Evolutionary conservation across 1,284 basidiomycete genomes (phyloP).

Genomic region (Wolfiporia cocos): DNA sequence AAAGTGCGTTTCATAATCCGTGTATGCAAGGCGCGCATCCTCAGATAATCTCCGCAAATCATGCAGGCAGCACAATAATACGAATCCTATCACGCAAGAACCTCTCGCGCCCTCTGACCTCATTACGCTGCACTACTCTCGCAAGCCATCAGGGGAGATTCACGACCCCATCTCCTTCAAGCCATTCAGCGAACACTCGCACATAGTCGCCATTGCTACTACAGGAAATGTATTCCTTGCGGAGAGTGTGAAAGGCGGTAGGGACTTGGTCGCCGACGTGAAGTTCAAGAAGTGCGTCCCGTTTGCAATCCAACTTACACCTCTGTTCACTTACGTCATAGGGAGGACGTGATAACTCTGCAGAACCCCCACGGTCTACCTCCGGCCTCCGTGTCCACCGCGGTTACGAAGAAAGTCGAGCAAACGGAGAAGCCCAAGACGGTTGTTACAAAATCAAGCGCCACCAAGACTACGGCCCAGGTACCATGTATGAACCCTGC

Average conservation of each 20-base stretch:
- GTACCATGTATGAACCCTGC: constrained; percentile 72
- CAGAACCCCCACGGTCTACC: constrained; percentile 82
- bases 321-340: too few relatives aligned
- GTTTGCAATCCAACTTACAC: too few relatives aligned
- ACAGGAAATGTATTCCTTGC: constrained; percentile 91
- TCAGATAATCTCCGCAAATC: constrained; percentile 8
- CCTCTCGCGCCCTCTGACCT: constrained; percentile 75
- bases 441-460: constrained; percentile 26
- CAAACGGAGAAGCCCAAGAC: constrained; percentile 30
- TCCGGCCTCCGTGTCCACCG: constrained; percentile 42
- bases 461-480: constrained; percentile 43
- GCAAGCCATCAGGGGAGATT: constrained; percentile 73
- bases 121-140: constrained; percentile 84
- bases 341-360: constrained; percentile 88
- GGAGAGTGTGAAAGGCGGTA: constrained; percentile 85
- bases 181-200: constrained; percentile 86
- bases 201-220: constrained; percentile 84
- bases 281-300: constrained; percentile 73
- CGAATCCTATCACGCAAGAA: constrained; percentile 85
- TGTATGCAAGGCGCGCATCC: constrained; percentile 3
- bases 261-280: constrained; percentile 82
- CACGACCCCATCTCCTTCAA: constrained; percentile 94
- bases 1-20: constrained; percentile 54
- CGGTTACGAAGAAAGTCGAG: constrained; percentile 23
- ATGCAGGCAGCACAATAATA: constrained; percentile 65